A percentile compares a stretch with the other conserved stretches of the same genome.
These are phyloP conservation scores for Asterochloris sp. DNA, from an alignment of 139 green algal species.

Conservation along the genomic window DNA sequence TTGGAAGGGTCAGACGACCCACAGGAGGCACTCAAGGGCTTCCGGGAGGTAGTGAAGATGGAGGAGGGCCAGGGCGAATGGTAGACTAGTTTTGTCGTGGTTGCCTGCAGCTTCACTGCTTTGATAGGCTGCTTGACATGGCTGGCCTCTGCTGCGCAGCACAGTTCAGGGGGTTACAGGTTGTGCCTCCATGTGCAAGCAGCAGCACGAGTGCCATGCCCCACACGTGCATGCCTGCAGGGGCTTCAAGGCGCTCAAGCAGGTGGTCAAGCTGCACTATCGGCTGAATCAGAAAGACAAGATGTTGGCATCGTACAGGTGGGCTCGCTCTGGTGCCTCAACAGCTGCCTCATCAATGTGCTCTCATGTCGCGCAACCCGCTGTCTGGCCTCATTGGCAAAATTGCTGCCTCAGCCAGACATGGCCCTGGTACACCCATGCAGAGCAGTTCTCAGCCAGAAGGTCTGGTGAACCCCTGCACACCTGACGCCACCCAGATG, in stretches of 20 bases:
- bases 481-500: too few relatives aligned
- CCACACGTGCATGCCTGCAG: slow-evolving; percentile 38
- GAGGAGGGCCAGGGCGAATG: slow-evolving; percentile 95
- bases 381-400: not conserved
- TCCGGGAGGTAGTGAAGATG: slow-evolving; percentile 91
- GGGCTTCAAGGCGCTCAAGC: slow-evolving; percentile 98
- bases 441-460: too few relatives aligned
- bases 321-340: not conserved
- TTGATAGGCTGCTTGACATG: not conserved
- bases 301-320: slow-evolving; percentile 92
- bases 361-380: too few relatives aligned
- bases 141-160: not conserved
- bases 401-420: not conserved
- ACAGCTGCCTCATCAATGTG: too few relatives aligned
- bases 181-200: not conserved
- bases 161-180: too few relatives aligned
- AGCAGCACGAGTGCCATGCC: not conserved
- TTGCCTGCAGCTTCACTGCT: not conserved
- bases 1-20: slow-evolving; percentile 70
- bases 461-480: too few relatives aligned
- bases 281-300: slow-evolving; percentile 59
- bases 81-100: slow-evolving; percentile 39
- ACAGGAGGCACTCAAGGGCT: slow-evolving; percentile 80
- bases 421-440: too few relatives aligned
- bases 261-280: slow-evolving; percentile 96